phyloP scores from a whole-genome alignment of 495 filamentous ascomycete genomes.

The Thermothielavioides terrestris region DNA sequence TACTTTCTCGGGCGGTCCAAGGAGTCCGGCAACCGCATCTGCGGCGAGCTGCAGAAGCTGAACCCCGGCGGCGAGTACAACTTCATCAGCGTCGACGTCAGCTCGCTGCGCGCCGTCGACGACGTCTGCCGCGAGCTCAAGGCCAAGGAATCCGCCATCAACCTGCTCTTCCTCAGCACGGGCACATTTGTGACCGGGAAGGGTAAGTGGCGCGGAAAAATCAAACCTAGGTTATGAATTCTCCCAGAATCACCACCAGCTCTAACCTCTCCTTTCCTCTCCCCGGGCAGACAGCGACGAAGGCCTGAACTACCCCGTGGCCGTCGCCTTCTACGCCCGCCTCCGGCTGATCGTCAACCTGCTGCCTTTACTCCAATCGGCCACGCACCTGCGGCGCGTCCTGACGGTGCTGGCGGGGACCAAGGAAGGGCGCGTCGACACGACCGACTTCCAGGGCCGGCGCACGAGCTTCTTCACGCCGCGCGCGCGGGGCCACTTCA shows the following conservation, averaged over 20 bases:
- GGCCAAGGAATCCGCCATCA: slow-evolving; percentile 43
- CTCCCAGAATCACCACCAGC: too few species aligned
- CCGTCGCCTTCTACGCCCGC: slow-evolving; percentile 55
- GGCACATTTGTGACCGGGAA: slow-evolving; percentile 32
- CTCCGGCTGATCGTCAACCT: slow-evolving; percentile 55
- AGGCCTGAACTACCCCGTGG: slow-evolving; percentile 43
- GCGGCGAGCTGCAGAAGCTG: slow-evolving; percentile 35
- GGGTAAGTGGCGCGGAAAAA: slow-evolving; percentile 1
- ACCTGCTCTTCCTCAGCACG: slow-evolving; percentile 52
- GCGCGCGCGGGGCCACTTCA: slow-evolving; percentile 38
- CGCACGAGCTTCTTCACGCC: slow-evolving; percentile 1
- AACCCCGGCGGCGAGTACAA: slow-evolving; percentile 44
- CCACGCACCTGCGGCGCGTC: slow-evolving; percentile 46
- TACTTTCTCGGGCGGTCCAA: slow-evolving; percentile 42
- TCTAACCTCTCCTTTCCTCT: too few species aligned
- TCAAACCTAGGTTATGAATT: too few species aligned
- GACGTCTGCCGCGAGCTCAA: slow-evolving; percentile 48
- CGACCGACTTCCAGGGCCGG: slow-evolving; percentile 36
- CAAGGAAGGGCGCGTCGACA: slow-evolving; percentile 47
- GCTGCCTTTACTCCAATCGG: slow-evolving; percentile 46
- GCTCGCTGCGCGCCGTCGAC: slow-evolving; percentile 51
- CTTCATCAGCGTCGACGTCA: slow-evolving; percentile 51
- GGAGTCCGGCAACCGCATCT: slow-evolving; percentile 36
- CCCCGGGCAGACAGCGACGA: slow-evolving; percentile 55
- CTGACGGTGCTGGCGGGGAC: slow-evolving; percentile 45